Evolutionary conservation across 441 rosid genomes (phyloP).

Genomic region (Bruguiera hainesii): DNA sequence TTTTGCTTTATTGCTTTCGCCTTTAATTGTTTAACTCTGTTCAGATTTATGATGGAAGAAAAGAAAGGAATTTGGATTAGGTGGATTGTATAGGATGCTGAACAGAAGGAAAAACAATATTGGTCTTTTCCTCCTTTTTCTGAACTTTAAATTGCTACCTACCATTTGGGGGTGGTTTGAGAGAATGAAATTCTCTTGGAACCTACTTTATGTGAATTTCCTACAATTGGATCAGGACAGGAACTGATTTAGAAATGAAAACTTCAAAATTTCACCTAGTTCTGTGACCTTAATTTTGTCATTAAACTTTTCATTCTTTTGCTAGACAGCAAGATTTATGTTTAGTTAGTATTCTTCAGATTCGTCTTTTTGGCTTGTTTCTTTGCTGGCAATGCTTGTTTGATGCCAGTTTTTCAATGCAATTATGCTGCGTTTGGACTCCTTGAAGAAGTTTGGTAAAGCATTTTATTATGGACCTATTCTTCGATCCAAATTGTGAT

Average conservation of each 20-base stretch:
- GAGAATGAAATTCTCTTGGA: slow-evolving; percentile 38
- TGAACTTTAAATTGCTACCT: slow-evolving; percentile 20
- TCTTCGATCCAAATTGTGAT: background rate
- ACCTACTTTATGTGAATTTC: slow-evolving; percentile 28
- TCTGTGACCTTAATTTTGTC: background rate
- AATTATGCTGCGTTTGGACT: background rate
- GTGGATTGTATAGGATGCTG: slow-evolving; percentile 50
- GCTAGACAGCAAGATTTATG: background rate
- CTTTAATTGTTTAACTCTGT: slow-evolving; percentile 20
- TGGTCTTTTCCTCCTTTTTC: slow-evolving; percentile 24
- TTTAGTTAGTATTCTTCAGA: slow-evolving; percentile 5
- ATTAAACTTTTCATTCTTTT: slow-evolving; percentile 9
- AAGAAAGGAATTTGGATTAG: slow-evolving; percentile 34
- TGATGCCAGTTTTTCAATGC: background rate
- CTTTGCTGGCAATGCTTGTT: slow-evolving; percentile 2
- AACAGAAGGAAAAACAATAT: slow-evolving; percentile 26
- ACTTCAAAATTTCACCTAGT: background rate
- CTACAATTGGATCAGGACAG: slow-evolving; percentile 22
- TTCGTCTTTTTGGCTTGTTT: slow-evolving; percentile 3
- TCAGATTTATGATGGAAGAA: slow-evolving; percentile 26
- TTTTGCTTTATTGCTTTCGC: slow-evolving; percentile 27
- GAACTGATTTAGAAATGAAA: slow-evolving; percentile 24
- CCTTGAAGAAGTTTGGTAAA: background rate
- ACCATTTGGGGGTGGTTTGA: slow-evolving; percentile 27
- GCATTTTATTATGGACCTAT: background rate